Evolutionary conservation across 805 yeast genomes (phyloP), one percentile per base, ranked within the genome.

Genomic region (Pichia nanzhaoensis): DNA sequence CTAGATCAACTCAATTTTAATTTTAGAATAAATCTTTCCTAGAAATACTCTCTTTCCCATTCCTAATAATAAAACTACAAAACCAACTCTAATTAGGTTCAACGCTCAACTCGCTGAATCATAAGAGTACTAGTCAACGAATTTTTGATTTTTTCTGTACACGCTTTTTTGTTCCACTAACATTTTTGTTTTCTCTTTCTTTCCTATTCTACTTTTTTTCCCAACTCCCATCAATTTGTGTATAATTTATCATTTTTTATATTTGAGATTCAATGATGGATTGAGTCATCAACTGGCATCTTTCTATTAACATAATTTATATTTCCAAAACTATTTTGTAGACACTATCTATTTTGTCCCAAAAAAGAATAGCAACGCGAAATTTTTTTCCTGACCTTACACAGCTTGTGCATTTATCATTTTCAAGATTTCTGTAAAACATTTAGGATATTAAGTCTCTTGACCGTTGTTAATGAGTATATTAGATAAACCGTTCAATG

Each of bases 91-190:
- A 27, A 16, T 27, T 5, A 32, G 22, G 45, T 34, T 47, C 48
- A 50, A 51, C 60, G 64, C 62, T 60, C 64, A 60, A 60, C 64
- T 59, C 64, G 62, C 51, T 31, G 49, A 39, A 41, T 34, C 39
- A 43, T 28, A n/a, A 28, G 30, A 34, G 33, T 22, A 30, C 37
- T 42, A 46, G 36, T 41, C 36, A 39, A 45, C 33, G 44, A 40
- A 46, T 41, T 33, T 30, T 27, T 37, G 37, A 43, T 43, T 7
- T 34, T 42, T 28, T 32, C 30, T 21, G 17, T 42, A 21, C 22
- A 43, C 38, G 37, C 35, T 27, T 8, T 36, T 45, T 35, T 36
- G 32, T 20, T 24, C 16, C 21, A 34, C 21, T 33, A n/a, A n/a
- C 21, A 31, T 38, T 22, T 43, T n/a, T n/a, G 10, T 37, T 17